Percentiles rank a stretch among this genome's conserved stretches.
Conservation (phyloP, 2,329 filamentous ascomycete species). For the Diplodia intermedia region DNA sequence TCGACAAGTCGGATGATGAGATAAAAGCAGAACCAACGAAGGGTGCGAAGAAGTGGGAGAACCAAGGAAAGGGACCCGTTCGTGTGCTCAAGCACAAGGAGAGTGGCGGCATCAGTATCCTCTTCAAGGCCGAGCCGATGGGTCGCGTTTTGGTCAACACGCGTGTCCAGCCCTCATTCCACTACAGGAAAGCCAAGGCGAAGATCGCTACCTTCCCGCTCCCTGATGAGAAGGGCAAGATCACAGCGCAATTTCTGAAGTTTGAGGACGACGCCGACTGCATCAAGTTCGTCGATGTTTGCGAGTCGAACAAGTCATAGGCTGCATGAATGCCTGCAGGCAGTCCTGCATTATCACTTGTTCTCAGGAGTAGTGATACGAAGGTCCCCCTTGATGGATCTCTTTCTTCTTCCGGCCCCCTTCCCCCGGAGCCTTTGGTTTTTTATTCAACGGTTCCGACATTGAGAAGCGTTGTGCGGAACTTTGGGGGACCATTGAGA, state of each 20-base stretch:
- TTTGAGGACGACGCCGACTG: conserved; percentile 43
- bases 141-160: conserved; percentile 46
- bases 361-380: background rate
- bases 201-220: conserved; percentile 43
- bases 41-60: conserved; percentile 43
- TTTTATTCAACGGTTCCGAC: background rate
- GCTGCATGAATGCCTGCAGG: background rate
- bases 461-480: background rate
- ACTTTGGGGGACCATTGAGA: background rate
- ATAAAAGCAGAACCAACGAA: conserved; percentile 36
- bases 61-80: conserved; percentile 43
- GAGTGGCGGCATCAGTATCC: conserved; percentile 43
- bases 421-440: background rate
- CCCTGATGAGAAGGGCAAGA: conserved; percentile 40
- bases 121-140: conserved; percentile 42
- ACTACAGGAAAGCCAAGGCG: conserved; percentile 36
- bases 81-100: conserved; percentile 48
- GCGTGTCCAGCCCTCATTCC: conserved; percentile 41
- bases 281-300: conserved; percentile 38
- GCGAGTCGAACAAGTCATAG: conserved; percentile 24
- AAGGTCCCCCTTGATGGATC: background rate
- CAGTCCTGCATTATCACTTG: background rate
- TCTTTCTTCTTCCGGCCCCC: background rate
- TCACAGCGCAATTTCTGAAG: conserved; percentile 39
- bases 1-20: conserved; percentile 39